Conservation (phyloP, 2,329 filamentous ascomycete species). For the Aureobasidium vineae region DNA sequence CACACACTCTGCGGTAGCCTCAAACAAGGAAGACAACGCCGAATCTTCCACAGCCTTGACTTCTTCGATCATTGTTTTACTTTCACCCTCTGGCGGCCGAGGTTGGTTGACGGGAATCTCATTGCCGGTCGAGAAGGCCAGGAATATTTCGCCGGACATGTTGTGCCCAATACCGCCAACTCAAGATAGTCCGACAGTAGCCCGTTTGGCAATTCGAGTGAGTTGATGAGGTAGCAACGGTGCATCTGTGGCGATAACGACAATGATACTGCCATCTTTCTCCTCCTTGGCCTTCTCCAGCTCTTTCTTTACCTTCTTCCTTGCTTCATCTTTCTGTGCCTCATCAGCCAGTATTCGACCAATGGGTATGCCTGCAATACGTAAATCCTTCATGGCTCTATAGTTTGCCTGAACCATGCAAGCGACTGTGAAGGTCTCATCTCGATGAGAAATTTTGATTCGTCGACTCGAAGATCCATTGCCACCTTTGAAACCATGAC, state of each 20-base stretch:
- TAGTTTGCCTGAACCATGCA: constrained; percentile 13
- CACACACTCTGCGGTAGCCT: constrained; percentile 3
- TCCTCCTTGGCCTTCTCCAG: constrained; percentile 14
- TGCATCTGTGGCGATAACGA: constrained; percentile 9
- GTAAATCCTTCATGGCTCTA: neutral
- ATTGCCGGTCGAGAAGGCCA: constrained; percentile 4
- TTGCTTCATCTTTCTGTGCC: neutral
- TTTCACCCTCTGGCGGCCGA: neutral
- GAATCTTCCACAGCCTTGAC: constrained; percentile 1
- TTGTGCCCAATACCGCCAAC: constrained; percentile 9
- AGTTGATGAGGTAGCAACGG: constrained; percentile 12
- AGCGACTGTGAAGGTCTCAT: constrained; percentile 10
- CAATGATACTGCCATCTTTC: constrained; percentile 19
- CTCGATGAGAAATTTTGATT: neutral
- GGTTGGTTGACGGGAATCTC: neutral
- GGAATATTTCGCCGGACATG: constrained; percentile 19
- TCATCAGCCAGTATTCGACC: neutral
- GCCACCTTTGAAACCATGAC: constrained; percentile 20
- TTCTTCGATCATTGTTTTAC: neutral
- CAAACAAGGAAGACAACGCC: neutral
- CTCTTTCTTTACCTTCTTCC: neutral
- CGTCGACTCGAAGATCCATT: constrained; percentile 3
- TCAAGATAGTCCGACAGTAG: neutral
- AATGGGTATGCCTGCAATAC: neutral
- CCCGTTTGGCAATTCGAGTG: constrained; percentile 4